Evolutionary conservation across 2,329 filamentous ascomycete species (phyloP).

Genomic region (Conoideocrella luteorostrata): DNA sequence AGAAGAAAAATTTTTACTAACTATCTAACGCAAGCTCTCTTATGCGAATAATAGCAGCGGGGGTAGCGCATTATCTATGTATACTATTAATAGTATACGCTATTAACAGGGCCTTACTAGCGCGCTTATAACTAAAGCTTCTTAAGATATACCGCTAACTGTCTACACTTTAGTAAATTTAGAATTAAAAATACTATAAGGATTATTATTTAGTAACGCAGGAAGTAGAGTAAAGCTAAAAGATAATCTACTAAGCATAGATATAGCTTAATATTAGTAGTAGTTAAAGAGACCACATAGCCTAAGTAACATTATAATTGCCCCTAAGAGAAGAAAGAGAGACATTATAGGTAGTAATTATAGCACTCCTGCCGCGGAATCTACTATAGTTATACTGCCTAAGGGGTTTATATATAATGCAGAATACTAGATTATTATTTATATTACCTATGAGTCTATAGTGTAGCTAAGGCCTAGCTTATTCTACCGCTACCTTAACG

Average conservation of each 20-base stretch:
- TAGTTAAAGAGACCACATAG: no score
- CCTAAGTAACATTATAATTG: no score
- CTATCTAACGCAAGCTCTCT: not conserved
- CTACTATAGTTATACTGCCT: not conserved
- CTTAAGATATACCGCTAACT: constrained; percentile 6
- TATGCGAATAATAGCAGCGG: constrained; percentile 1
- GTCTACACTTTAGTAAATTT: constrained; percentile 2
- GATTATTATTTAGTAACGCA: not conserved
- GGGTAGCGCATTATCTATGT: not conserved
- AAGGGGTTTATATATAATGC: not conserved
- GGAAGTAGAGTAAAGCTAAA: not conserved
- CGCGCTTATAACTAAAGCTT: constrained; percentile 3
- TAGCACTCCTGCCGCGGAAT: not conserved
- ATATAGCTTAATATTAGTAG: no score
- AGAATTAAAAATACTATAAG: constrained; percentile 2
- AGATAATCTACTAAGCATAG: no score
- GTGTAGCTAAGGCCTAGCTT: not conserved
- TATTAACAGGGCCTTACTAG: constrained; percentile 1
- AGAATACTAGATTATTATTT: not conserved
- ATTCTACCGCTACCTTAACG: not conserved
- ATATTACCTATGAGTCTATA: not conserved
- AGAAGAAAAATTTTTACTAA: constrained; percentile 2
- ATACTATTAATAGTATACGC: constrained; percentile 4
- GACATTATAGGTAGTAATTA: not conserved
- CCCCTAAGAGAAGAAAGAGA: not conserved